These are phyloP conservation scores for Saccharomyces hybrid DNA, from an alignment of 1,139 yeast species.

Conservation along the genomic window DNA sequence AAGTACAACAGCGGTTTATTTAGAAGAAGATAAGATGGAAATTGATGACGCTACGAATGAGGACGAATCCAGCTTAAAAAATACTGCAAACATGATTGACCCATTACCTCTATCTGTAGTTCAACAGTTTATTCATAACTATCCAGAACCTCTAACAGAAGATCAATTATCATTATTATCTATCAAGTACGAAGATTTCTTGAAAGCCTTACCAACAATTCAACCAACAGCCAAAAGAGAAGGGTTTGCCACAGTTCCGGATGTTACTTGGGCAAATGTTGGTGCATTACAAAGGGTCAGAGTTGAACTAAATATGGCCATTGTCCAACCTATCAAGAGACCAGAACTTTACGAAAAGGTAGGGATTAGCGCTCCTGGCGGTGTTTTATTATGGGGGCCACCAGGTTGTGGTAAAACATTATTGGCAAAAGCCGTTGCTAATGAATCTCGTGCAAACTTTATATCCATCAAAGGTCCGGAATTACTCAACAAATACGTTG, in stretches of 20 bases:
- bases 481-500: slow-evolving; percentile 85
- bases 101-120: slow-evolving; percentile 50
- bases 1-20: not conserved
- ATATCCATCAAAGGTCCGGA: slow-evolving; percentile 96
- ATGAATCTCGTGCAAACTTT: slow-evolving; percentile 91
- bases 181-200: slow-evolving; percentile 71
- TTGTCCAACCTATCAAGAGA: slow-evolving; percentile 89
- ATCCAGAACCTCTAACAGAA: slow-evolving; percentile 70
- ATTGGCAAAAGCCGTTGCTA: slow-evolving; percentile 94
- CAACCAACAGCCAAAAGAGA: slow-evolving; percentile 98
- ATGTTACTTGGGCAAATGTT: slow-evolving; percentile 90
- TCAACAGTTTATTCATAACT: slow-evolving; percentile 60
- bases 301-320: slow-evolving; percentile 91
- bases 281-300: slow-evolving; percentile 81
- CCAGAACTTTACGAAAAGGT: slow-evolving; percentile 86
- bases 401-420: slow-evolving; percentile 98
- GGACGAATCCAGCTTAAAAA: slow-evolving; percentile 20
- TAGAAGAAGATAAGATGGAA: not conserved
- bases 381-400: slow-evolving; percentile 97
- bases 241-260: slow-evolving; percentile 98
- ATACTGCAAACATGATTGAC: slow-evolving; percentile 30
- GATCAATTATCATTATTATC: slow-evolving; percentile 69
- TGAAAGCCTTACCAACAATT: slow-evolving; percentile 78
- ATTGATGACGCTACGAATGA: slow-evolving; percentile 4
- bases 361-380: slow-evolving; percentile 95